Conservation (phyloP, 1,284 basidiomycete species). For the Earliella scabrosa region DNA sequence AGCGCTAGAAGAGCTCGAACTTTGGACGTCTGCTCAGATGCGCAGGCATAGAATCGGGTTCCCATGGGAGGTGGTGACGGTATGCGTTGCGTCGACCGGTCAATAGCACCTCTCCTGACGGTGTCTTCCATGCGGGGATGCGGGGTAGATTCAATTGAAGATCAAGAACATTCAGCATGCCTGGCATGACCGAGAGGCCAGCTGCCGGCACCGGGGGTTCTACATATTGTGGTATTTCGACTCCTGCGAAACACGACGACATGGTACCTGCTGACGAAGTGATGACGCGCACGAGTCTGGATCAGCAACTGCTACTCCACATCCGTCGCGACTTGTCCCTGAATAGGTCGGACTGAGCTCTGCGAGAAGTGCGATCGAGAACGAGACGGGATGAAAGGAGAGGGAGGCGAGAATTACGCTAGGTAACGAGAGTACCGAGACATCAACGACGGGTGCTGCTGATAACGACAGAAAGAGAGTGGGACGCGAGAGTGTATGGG, state of each 20-base stretch:
- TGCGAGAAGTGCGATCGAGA: neutral
- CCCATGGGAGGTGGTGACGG: neutral
- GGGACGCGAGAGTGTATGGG: conserved; percentile 2
- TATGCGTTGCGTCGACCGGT: neutral
- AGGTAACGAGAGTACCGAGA: conserved; percentile 8
- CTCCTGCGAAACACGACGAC: no score
- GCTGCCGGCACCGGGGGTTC: no score
- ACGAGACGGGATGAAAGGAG: neutral
- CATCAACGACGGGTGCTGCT: conserved; percentile 6
- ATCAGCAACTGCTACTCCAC: neutral
- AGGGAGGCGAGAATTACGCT: conserved; percentile 10
- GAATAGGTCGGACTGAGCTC: neutral
- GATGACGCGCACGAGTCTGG: neutral
- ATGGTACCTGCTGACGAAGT: no score
- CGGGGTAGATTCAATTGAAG: conserved; percentile 3
- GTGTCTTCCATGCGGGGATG: conserved; percentile 1
- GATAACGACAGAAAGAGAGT: conserved; percentile 1
- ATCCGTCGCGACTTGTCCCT: neutral
- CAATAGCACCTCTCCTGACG: no score
- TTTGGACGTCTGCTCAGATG: no score
- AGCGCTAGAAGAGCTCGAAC: no score
- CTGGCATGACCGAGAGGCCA: neutral
- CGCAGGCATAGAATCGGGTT: no score
- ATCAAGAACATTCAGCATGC: neutral
- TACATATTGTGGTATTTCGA: no score